Percentiles rank a stretch among this genome's conserved stretches.
phyloP scores from a whole-genome alignment of 768 basidiomycete species.

The Phlebiopsis flavidoalba region DNA sequence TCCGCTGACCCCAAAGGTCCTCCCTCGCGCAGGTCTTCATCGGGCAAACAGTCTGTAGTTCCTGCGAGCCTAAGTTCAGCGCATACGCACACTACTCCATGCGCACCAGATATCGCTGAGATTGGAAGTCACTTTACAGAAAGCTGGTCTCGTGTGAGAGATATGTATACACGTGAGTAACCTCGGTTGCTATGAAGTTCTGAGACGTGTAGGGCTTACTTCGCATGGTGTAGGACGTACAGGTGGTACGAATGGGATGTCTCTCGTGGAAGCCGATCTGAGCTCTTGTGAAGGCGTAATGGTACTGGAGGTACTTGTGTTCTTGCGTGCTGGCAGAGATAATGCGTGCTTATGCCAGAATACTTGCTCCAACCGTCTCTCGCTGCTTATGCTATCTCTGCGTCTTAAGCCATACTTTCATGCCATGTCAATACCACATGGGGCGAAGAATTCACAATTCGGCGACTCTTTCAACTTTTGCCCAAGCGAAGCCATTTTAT shows the following conservation, averaged over 20 bases:
- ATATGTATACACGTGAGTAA: constrained; percentile 5
- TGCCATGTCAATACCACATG: too few relatives aligned
- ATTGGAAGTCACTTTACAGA: background rate
- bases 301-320: too few relatives aligned
- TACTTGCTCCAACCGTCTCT: too few relatives aligned
- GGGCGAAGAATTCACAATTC: too few relatives aligned
- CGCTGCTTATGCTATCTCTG: too few relatives aligned
- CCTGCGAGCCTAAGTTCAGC: background rate
- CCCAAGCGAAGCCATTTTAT: too few relatives aligned
- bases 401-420: too few relatives aligned
- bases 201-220: background rate
- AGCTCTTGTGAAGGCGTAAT: background rate
- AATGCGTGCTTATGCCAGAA: too few relatives aligned
- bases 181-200: background rate
- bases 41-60: background rate
- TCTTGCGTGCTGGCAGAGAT: too few relatives aligned
- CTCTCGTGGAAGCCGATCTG: background rate
- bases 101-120: background rate
- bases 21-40: background rate
- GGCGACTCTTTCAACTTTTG: too few relatives aligned
- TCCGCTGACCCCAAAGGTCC: background rate
- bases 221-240: background rate
- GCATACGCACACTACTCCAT: background rate
- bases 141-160: constrained; percentile 2
- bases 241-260: constrained; percentile 10